Evolutionary conservation across 2,329 filamentous ascomycete species (phyloP), one percentile per base, ranked within the genome.

Genomic region (Nigrospora osmanthi): DNA sequence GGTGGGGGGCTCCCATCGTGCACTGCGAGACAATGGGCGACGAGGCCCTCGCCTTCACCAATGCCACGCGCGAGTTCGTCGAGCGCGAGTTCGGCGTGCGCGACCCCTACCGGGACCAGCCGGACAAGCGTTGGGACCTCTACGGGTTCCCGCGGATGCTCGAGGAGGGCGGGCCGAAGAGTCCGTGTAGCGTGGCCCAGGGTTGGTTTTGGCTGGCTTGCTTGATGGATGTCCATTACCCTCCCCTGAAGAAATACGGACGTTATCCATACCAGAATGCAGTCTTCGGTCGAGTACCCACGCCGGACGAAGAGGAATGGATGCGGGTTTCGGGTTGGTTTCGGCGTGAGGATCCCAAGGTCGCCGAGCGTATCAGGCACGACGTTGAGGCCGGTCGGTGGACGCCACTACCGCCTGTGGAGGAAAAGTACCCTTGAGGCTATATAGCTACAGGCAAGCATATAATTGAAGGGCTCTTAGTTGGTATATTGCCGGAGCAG

Each of bases 201-300:
- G 51, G 53, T 36, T 45, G 41, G 11, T 56, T 55, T 38, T 59
- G 58, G 55, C 45, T 57, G 23, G 42, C 51, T 19, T 53, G 47
- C 49, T 34, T 60, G 28, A 50, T 60, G 47, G 56, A 61, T 38
- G 48, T 54, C 5, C 59, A 60, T 42, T 48, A 52, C 42, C 55
- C 58, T 6, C 50, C 58, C 13, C 46, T 62, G 13, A 52, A 57
- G 13, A 39, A 30, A 14, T 61, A 51, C 47, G 57, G 53, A n/a
- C 47, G 55, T 13, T 62, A 59, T 46, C 58, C 58, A 10, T 61
- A 58, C 34, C 45, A 49, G 15, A 62, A 63, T 32, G 51, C 45
- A 11, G 46, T 50, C 3, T 40, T 50, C 10, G 55, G 58, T 11
- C 49, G 57, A 31, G 40, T 47, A 13, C 46, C 43, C 35, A 58